phyloP scores from a whole-genome alignment of 352 stramenopile genomes.

The Phytophthora chlamydospora region DNA sequence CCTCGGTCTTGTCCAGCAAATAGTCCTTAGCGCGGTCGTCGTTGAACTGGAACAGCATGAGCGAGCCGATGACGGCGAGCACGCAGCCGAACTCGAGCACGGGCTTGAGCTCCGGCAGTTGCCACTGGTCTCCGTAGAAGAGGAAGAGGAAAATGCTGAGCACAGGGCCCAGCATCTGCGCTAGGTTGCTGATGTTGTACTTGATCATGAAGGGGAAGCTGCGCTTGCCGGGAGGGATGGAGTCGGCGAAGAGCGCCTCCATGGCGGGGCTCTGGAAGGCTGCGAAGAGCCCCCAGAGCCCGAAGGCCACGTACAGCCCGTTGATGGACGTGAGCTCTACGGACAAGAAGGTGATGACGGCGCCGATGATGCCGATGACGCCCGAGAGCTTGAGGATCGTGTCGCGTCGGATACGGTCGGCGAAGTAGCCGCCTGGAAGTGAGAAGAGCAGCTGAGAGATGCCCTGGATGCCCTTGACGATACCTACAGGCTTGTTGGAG shows the following conservation, averaged over 20 bases:
- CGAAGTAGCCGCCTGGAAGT: slow-evolving; percentile 68
- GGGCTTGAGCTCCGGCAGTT: slow-evolving; percentile 53
- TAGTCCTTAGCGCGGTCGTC: slow-evolving; percentile 66
- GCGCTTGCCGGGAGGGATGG: slow-evolving; percentile 66
- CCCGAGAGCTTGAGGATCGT: slow-evolving; percentile 68
- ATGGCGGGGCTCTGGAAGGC: slow-evolving; percentile 73
- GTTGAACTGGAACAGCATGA: slow-evolving; percentile 61
- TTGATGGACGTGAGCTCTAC: slow-evolving; percentile 51
- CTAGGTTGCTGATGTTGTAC: slow-evolving; percentile 79
- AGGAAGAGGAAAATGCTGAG: slow-evolving; percentile 68
- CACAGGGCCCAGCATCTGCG: slow-evolving; percentile 61
- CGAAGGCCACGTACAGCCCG: slow-evolving; percentile 68
- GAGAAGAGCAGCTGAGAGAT: slow-evolving; percentile 81
- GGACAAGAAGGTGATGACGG: slow-evolving; percentile 63
- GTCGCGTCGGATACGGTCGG: slow-evolving; percentile 73
- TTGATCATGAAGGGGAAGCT: slow-evolving; percentile 85
- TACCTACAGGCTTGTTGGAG: slow-evolving; percentile 78
- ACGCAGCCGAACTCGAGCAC: slow-evolving; percentile 70
- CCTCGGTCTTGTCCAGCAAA: slow-evolving; percentile 23
- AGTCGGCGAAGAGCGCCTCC: slow-evolving; percentile 79
- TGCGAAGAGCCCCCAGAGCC: slow-evolving; percentile 69
- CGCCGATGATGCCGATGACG: slow-evolving; percentile 48
- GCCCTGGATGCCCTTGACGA: slow-evolving; percentile 85
- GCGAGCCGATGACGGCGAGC: slow-evolving; percentile 52
- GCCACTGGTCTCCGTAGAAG: slow-evolving; percentile 70